These are phyloP conservation scores for Aspergillus affinis DNA, from an alignment of 495 filamentous ascomycete genomes.

Conservation along the genomic window DNA sequence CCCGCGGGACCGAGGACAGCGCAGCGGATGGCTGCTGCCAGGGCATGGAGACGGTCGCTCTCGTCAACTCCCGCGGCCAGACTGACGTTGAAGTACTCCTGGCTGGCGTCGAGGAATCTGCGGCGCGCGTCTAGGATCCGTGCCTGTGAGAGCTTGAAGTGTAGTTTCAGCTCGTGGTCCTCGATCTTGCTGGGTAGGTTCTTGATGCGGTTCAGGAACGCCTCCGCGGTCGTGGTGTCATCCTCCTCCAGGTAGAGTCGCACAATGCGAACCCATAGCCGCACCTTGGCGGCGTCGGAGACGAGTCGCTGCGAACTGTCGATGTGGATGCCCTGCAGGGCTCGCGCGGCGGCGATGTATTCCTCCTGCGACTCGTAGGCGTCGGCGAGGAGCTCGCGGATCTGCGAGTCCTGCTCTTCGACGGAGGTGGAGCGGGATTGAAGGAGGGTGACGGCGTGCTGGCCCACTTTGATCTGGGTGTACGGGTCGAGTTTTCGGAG, in stretches of 20 bases:
- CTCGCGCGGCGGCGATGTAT: slow-evolving; percentile 71
- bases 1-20: slow-evolving; percentile 94
- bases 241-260: slow-evolving; percentile 93
- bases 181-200: slow-evolving; percentile 78
- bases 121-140: slow-evolving; percentile 89
- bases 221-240: slow-evolving; percentile 80
- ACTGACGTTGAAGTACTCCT: slow-evolving; percentile 84
- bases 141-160: slow-evolving; percentile 88
- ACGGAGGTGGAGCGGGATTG: slow-evolving; percentile 67
- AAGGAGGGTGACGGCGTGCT: slow-evolving; percentile 64
- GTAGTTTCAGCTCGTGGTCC: slow-evolving; percentile 69
- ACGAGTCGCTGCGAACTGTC: slow-evolving; percentile 84
- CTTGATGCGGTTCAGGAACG: slow-evolving; percentile 89
- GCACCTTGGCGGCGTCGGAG: slow-evolving; percentile 71
- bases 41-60: slow-evolving; percentile 77
- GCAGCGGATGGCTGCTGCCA: slow-evolving; percentile 87
- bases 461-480: slow-evolving; percentile 67
- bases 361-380: slow-evolving; percentile 83
- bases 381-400: slow-evolving; percentile 78
- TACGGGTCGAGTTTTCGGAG: slow-evolving; percentile 58
- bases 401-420: slow-evolving; percentile 77
- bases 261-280: slow-evolving; percentile 90
- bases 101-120: slow-evolving; percentile 84
- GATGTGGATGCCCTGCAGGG: slow-evolving; percentile 79
- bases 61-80: slow-evolving; percentile 74